Conservation (phyloP, 306 rosid species). For the Lupinus albus region DNA sequence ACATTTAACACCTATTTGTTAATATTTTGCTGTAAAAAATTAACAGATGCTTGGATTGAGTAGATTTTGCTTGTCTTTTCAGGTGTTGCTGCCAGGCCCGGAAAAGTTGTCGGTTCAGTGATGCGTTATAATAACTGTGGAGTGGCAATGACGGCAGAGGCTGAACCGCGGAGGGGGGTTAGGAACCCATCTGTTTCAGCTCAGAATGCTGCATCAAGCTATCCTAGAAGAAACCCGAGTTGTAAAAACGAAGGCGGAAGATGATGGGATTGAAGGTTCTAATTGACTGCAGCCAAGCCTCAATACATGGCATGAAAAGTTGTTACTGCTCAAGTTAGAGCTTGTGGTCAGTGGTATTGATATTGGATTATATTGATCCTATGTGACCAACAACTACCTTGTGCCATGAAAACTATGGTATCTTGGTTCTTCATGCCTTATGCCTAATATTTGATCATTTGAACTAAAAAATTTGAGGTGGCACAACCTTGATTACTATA, state of each 20-base stretch:
- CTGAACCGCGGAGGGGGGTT: slow-evolving; percentile 71
- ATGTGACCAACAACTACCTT: slow-evolving; percentile 23
- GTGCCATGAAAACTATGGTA: slow-evolving; percentile 28
- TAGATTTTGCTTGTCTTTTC: slow-evolving; percentile 7
- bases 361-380: slow-evolving; percentile 28
- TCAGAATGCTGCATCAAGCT: slow-evolving; percentile 65
- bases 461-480: no score
- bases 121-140: slow-evolving; percentile 81
- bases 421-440: slow-evolving; percentile 38
- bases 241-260: slow-evolving; percentile 77
- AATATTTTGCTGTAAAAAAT: background rate
- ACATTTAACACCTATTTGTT: background rate
- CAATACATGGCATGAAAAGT: slow-evolving; percentile 89
- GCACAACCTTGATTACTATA: slow-evolving; percentile 28
- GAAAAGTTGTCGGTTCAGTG: slow-evolving; percentile 85
- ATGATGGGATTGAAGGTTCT: slow-evolving; percentile 76
- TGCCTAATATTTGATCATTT: slow-evolving; percentile 36
- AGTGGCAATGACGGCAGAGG: slow-evolving; percentile 67
- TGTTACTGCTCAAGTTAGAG: slow-evolving; percentile 85
- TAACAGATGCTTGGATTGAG: background rate
- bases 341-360: slow-evolving; percentile 88
- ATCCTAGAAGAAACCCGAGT: slow-evolving; percentile 82
- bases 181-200: slow-evolving; percentile 65
- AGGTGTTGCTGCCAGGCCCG: slow-evolving; percentile 93
- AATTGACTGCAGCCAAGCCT: slow-evolving; percentile 82